These are phyloP conservation scores for Ophiostoma novo-ulmi DNA, from an alignment of 2,329 filamentous ascomycete genomes.

Conservation along the genomic window DNA sequence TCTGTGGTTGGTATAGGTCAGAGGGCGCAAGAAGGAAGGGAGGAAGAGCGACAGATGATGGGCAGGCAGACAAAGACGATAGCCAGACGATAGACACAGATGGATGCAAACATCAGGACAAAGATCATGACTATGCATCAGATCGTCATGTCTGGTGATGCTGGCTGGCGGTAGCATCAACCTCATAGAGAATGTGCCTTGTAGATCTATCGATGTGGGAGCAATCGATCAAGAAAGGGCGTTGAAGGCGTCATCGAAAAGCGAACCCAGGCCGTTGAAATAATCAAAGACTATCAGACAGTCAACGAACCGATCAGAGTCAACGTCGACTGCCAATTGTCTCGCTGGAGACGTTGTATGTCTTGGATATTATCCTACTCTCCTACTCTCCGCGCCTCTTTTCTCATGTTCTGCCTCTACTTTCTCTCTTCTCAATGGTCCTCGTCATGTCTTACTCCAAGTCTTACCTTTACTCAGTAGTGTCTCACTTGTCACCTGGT, in stretches of 20 bases:
- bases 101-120: not conserved
- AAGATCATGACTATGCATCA: not conserved
- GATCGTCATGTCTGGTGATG: not conserved
- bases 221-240: no score
- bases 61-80: not conserved
- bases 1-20: not conserved
- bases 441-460: not conserved
- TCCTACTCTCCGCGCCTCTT: not conserved
- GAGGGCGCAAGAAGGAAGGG: not conserved
- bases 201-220: not conserved
- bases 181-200: not conserved
- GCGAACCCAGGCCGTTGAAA: not conserved
- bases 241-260: not conserved
- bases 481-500: not conserved
- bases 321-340: not conserved
- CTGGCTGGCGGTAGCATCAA: not conserved
- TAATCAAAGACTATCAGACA: not conserved
- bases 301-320: not conserved
- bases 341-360: not conserved
- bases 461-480: not conserved
- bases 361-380: constrained; percentile 8
- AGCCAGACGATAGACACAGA: no score
- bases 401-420: not conserved
- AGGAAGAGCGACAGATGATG: not conserved
- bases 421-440: no score